phyloP scores from a whole-genome alignment of 257 asterid genomes.

The Capsicum pubescens region DNA sequence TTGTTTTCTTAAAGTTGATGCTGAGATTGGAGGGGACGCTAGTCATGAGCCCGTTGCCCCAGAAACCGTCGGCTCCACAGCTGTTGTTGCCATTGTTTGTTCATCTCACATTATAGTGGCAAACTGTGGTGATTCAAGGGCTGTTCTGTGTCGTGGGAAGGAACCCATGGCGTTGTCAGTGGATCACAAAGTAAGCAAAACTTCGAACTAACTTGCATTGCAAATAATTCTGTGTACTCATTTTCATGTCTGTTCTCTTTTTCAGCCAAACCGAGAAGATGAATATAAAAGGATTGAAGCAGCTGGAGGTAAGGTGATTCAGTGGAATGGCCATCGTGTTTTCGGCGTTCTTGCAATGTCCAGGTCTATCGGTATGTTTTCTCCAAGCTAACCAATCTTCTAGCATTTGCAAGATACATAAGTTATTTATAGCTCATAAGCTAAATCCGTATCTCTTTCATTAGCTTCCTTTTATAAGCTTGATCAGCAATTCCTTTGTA shows the following conservation, averaged over 20 bases:
- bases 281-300: slow-evolving; percentile 94
- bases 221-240: slow-evolving; percentile 24
- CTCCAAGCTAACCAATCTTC: slow-evolving; percentile 20
- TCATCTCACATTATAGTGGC: slow-evolving; percentile 95
- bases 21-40: slow-evolving; percentile 69
- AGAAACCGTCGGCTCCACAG: slow-evolving; percentile 95
- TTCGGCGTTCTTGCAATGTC: slow-evolving; percentile 99
- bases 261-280: slow-evolving; percentile 90
- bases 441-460: not conserved
- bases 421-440: not conserved
- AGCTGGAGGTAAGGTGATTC: slow-evolving; percentile 97
- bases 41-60: slow-evolving; percentile 69
- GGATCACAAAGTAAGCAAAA: slow-evolving; percentile 78
- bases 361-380: slow-evolving; percentile 82
- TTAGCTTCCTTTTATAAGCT: not conserved
- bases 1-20: slow-evolving; percentile 85
- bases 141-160: slow-evolving; percentile 91
- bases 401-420: slow-evolving; percentile 19
- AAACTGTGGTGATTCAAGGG: slow-evolving; percentile 96
- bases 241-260: slow-evolving; percentile 30
- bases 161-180: slow-evolving; percentile 74
- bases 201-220: not conserved
- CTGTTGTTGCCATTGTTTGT: slow-evolving; percentile 86
- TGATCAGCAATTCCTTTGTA: not conserved
- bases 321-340: slow-evolving; percentile 98